Conservation (phyloP, 1,284 basidiomycete species). For the Boletellus deceptivus region DNA sequence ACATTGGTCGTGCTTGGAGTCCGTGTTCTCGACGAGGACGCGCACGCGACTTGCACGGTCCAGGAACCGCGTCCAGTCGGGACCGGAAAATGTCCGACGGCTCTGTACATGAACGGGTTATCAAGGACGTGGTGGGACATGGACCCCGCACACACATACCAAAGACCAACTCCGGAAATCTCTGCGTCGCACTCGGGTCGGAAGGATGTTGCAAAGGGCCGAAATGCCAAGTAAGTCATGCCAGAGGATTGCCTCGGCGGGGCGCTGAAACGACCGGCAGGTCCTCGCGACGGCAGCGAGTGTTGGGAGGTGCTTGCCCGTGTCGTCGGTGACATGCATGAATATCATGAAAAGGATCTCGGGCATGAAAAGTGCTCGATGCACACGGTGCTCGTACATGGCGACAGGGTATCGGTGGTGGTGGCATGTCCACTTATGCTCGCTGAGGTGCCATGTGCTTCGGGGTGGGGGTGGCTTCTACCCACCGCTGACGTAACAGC, state of each 20-base stretch:
- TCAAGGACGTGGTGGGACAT: background rate
- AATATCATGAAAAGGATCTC: conserved; percentile 26
- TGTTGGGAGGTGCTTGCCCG: conserved; percentile 12
- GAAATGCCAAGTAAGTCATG: conserved; percentile 11
- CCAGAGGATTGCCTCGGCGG: conserved; percentile 22
- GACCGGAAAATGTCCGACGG: conserved; percentile 16
- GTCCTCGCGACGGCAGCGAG: conserved; percentile 26
- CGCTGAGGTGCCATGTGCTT: too few relatives aligned
- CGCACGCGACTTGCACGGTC: conserved; percentile 19
- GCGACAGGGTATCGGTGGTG: too few relatives aligned
- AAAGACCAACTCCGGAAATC: conserved; percentile 20
- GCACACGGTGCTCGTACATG: conserved; percentile 10
- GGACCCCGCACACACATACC: conserved; percentile 4
- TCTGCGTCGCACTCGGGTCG: conserved; percentile 13
- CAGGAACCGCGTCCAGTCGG: conserved; percentile 20
- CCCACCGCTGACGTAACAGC: too few relatives aligned
- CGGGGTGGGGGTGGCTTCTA: too few relatives aligned
- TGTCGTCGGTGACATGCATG: conserved; percentile 16
- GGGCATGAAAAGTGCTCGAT: conserved; percentile 18
- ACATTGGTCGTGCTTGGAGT: background rate
- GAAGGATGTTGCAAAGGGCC: conserved; percentile 19
- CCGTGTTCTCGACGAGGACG: conserved; percentile 8
- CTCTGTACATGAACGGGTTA: conserved; percentile 7
- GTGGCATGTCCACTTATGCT: too few relatives aligned
- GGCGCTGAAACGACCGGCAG: conserved; percentile 17